phyloP scores from a whole-genome alignment of 129 eudicot genomes.

The Escallonia rubra region DNA sequence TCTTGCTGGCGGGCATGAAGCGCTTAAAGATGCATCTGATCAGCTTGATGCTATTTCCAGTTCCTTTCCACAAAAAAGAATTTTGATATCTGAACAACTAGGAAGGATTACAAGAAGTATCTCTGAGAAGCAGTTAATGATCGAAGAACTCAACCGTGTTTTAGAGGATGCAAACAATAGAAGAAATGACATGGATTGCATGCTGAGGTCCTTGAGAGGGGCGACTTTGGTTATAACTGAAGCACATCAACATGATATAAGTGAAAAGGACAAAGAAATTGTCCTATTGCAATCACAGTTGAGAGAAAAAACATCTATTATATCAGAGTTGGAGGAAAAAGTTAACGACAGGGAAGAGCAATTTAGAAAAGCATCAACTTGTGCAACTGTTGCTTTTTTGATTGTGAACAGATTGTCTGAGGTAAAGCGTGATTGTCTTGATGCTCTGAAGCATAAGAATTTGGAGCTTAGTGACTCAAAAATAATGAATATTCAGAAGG shows the following conservation, averaged over 20 bases:
- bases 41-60: conserved; percentile 44
- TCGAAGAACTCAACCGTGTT: conserved; percentile 57
- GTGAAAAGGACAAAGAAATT: conserved; percentile 61
- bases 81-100: conserved; percentile 49
- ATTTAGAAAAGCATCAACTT: conserved; percentile 37
- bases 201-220: conserved; percentile 84
- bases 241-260: conserved; percentile 71
- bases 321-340: conserved; percentile 32
- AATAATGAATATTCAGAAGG: conserved; percentile 28
- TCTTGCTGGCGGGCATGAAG: conserved; percentile 60
- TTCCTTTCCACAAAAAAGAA: conserved; percentile 33
- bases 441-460: conserved; percentile 36
- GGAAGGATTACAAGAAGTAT: conserved; percentile 52
- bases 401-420: conserved; percentile 68
- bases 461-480: conserved; percentile 31
- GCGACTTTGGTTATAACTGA: conserved; percentile 85
- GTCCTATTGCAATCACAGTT: conserved; percentile 37
- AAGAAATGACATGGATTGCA: conserved; percentile 68
- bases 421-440: conserved; percentile 40
- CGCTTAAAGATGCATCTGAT: conserved; percentile 53
- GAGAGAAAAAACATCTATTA: conserved; percentile 28
- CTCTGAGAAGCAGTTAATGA: conserved; percentile 61
- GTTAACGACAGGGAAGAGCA: conserved; percentile 34
- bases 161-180: conserved; percentile 57
- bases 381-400: conserved; percentile 76